These are phyloP conservation scores for Phytophthora palmivora DNA, from an alignment of 352 stramenopile genomes.

Conservation along the genomic window DNA sequence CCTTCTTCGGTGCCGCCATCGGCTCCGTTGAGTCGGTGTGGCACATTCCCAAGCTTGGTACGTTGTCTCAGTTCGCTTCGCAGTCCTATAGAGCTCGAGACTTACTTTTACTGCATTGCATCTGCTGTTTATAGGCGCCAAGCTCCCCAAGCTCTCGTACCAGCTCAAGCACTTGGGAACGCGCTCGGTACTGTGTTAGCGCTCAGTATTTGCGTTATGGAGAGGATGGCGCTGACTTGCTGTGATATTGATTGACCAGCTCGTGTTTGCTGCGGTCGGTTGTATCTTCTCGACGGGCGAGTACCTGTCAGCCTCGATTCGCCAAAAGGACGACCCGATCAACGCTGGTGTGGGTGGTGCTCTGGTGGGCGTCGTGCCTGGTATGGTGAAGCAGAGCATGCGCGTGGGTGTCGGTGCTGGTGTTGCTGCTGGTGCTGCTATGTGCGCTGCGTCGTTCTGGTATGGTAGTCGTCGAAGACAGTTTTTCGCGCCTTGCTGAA, in stretches of 20 bases:
- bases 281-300: constrained; percentile 75
- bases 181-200: constrained; percentile 57
- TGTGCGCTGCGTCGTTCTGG: constrained; percentile 75
- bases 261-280: constrained; percentile 74
- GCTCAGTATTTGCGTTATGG: neutral
- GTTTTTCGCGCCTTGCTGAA: constrained; percentile 7
- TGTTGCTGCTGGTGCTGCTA: constrained; percentile 48
- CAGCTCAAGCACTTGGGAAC: constrained; percentile 84
- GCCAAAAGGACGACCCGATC: constrained; percentile 73
- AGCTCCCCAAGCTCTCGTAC: constrained; percentile 82
- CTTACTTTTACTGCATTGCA: neutral
- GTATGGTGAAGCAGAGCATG: constrained; percentile 80
- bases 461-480: constrained; percentile 28
- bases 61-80: constrained; percentile 8
- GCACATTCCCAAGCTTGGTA: constrained; percentile 89
- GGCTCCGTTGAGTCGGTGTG: constrained; percentile 88
- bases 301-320: constrained; percentile 66
- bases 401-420: constrained; percentile 62
- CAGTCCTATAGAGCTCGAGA: neutral
- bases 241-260: constrained; percentile 37
- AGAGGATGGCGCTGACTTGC: constrained; percentile 1
- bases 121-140: constrained; percentile 47
- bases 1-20: constrained; percentile 77
- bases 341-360: constrained; percentile 76
- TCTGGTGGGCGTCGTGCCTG: constrained; percentile 71